phyloP scores from a whole-genome alignment of 1,284 basidiomycete species.

The Volvariella volvacea region DNA sequence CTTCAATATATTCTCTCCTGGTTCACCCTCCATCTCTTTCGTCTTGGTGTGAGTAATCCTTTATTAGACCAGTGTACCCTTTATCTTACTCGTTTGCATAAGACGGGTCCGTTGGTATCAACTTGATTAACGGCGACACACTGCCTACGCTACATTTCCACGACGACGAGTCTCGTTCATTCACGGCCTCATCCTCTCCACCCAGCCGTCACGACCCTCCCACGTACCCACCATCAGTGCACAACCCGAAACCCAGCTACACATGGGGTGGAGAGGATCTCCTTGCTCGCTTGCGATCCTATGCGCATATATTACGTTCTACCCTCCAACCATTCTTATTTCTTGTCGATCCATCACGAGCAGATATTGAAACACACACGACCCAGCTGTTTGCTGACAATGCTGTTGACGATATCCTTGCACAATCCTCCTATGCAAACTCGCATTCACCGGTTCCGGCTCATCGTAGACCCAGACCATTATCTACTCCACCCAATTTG shows the following conservation, averaged over 20 bases:
- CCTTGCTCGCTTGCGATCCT: conserved; percentile 61
- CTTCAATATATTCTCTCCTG: conserved; percentile 85
- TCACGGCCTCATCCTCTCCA: conserved; percentile 43
- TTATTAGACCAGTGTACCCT: conserved; percentile 8
- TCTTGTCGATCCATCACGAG: conserved; percentile 85
- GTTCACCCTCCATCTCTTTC: conserved; percentile 81
- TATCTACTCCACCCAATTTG: conserved; percentile 34
- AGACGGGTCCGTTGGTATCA: conserved; percentile 77
- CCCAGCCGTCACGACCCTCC: conserved; percentile 31
- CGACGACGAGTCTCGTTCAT: conserved; percentile 88
- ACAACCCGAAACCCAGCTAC: conserved; percentile 35
- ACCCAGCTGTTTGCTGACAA: conserved; percentile 76
- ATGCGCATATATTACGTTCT: conserved; percentile 73
- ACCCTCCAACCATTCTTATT: conserved; percentile 78
- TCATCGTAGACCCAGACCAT: conserved; percentile 66
- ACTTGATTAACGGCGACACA: conserved; percentile 85
- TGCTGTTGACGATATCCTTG: conserved; percentile 77
- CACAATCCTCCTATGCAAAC: conserved; percentile 66
- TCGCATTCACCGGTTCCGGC: conserved; percentile 80
- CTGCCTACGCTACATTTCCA: conserved; percentile 92
- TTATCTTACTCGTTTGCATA: conserved; percentile 6
- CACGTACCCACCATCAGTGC: conserved; percentile 47
- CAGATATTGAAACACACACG: conserved; percentile 87
- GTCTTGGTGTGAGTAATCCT: conserved; percentile 71
- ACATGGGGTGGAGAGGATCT: conserved; percentile 88